Percentiles rank a stretch among this genome's conserved stretches.
Evolutionary conservation across 176 grass and related monocot species (phyloP).

Genomic region (Oryza brachyantha): DNA sequence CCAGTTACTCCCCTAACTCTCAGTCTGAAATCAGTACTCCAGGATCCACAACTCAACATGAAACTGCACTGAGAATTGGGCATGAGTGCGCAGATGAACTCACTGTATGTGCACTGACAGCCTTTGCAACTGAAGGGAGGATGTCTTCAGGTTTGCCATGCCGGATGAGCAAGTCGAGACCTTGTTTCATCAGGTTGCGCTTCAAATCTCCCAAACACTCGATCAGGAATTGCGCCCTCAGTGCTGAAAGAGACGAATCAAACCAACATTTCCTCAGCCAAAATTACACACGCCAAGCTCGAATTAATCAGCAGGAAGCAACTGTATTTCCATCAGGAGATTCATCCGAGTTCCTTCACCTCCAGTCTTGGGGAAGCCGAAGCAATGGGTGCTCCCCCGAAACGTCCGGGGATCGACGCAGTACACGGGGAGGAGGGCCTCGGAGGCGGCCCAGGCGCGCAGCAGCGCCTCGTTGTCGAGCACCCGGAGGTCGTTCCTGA

Average conservation of each 20-base stretch:
- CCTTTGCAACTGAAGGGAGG: conserved; percentile 68
- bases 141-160: conserved; percentile 78
- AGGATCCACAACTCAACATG: not conserved
- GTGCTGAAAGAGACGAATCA: conserved; percentile 25
- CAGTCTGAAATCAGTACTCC: not conserved
- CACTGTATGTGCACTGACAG: conserved; percentile 70
- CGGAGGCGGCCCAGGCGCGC: conserved; percentile 59
- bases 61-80: not conserved
- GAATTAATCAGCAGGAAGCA: not conserved
- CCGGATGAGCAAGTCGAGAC: conserved; percentile 64
- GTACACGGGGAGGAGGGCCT: conserved; percentile 64
- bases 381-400: conserved; percentile 54
- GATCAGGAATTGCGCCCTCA: conserved; percentile 71
- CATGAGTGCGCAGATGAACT: conserved; percentile 10
- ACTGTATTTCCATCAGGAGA: not conserved
- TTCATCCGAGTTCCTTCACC: conserved; percentile 37
- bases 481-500: conserved; percentile 79
- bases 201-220: conserved; percentile 71
- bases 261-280: not conserved
- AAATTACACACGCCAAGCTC: not conserved
- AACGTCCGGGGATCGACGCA: conserved; percentile 71
- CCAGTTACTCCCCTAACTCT: not conserved
- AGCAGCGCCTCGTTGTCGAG: conserved; percentile 70
- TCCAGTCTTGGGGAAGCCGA: conserved; percentile 88
- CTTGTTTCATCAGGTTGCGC: conserved; percentile 60